Evolutionary conservation across 2,329 filamentous ascomycete genomes (phyloP).

Genomic region (Xylaria sp.): DNA sequence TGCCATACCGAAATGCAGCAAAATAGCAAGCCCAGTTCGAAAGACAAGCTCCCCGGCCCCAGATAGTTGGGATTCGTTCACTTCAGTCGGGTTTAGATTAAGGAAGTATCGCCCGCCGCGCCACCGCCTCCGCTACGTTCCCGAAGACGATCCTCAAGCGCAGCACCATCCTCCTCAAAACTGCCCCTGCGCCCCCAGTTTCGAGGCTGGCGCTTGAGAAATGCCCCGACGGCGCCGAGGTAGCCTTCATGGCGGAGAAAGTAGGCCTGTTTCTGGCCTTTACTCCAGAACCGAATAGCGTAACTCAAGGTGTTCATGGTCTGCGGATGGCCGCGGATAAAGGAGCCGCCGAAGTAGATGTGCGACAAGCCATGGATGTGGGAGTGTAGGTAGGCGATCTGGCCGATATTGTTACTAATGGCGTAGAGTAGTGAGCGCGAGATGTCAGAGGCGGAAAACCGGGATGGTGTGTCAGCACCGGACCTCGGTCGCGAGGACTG

Average conservation of each 20-base stretch:
- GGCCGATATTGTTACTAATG: slow-evolving; percentile 96
- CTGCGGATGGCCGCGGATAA: slow-evolving; percentile 93
- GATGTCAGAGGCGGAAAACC: slow-evolving; percentile 83
- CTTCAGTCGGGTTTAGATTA: background rate
- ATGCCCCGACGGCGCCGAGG: slow-evolving; percentile 90
- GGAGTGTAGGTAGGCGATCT: slow-evolving; percentile 96
- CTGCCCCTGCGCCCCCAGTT: slow-evolving; percentile 91
- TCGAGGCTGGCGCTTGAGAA: slow-evolving; percentile 85
- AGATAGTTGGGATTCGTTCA: background rate
- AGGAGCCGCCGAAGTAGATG: slow-evolving; percentile 97
- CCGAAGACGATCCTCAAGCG: slow-evolving; percentile 40
- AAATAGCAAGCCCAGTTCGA: background rate
- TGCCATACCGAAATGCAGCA: slow-evolving; percentile 3
- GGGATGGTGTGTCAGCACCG: slow-evolving; percentile 39
- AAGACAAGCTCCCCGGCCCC: background rate
- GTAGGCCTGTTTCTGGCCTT: slow-evolving; percentile 91
- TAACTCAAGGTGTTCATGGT: slow-evolving; percentile 98
- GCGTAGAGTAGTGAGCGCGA: slow-evolving; percentile 91
- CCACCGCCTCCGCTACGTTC: slow-evolving; percentile 19
- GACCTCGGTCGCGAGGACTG: slow-evolving; percentile 21
- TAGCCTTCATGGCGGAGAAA: slow-evolving; percentile 97
- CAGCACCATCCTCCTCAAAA: slow-evolving; percentile 58
- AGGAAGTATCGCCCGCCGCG: background rate
- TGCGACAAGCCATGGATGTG: slow-evolving; percentile 89
- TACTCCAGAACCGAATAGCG: slow-evolving; percentile 97